Evolutionary conservation across 768 basidiomycete genomes (phyloP), one percentile per base, ranked within the genome.

Genomic region (Leccinum pellstonianum): DNA sequence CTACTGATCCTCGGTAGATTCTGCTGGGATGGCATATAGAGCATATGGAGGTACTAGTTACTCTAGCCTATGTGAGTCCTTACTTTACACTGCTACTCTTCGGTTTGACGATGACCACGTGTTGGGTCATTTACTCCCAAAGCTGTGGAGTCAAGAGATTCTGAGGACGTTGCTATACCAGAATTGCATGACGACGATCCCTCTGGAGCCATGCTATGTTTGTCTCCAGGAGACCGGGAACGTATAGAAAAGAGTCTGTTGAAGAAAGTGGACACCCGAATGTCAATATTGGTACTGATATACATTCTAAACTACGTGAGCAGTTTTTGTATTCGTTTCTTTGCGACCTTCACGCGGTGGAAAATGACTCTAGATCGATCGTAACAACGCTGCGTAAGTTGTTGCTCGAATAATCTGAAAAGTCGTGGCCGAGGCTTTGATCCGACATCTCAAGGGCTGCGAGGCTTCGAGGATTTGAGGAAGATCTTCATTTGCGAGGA

Each of bases 381-480:
- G 89, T 35, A 90, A 89, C 66, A 89, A 89, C 66, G 86, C 80
- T 35, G 77, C 82, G 86, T 88, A 70, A 61, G 79, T 71, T 29
- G 4, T 47, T 21, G 56, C n/a, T 35, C 15, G 19, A 12, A 47
- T 49, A 21, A 29, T 35, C 17, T 50, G 27, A 10, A 23, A 38
- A 41, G 17, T 19, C 25, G 6, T 6, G 17, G 19, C 11, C 12
- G 31, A 31, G 19, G 15, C 33, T 5, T 43, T 56, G 21, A 48
- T 37, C 15, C 17, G 37, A 52, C 43, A 7, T 19, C 11, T 63
- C 47, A 63, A 90, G 90, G 48, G 89, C 87, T 11, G 90, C 89
- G 33, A 80, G 90, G 55, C 76, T 91, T 46, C 80, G 83, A 35
- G 90, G 90, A 0, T 87, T 91, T 55, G 86, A 89, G 67, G 75